Conservation (phyloP, 2,329 filamentous ascomycete species). For the Alternaria gaisen region DNA sequence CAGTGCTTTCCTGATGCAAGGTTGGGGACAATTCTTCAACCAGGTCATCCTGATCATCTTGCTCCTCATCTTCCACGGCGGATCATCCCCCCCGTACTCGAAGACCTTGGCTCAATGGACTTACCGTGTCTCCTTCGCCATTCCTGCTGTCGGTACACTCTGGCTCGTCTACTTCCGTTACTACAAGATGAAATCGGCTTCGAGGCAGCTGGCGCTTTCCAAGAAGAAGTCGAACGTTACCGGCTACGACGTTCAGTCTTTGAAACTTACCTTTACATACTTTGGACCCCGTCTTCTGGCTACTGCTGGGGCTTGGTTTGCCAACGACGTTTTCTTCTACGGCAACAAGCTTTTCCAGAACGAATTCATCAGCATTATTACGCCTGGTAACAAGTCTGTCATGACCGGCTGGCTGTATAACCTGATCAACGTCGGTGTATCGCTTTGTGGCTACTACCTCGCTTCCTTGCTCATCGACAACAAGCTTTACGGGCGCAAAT, state of each 20-base stretch:
- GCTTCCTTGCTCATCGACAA: slow-evolving; percentile 91
- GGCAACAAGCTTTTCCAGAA: slow-evolving; percentile 98
- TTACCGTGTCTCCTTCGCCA: slow-evolving; percentile 90
- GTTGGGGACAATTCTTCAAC: slow-evolving; percentile 96
- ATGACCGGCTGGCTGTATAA: slow-evolving; percentile 94
- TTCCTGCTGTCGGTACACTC: slow-evolving; percentile 87
- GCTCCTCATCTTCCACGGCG: slow-evolving; percentile 87
- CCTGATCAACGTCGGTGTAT: slow-evolving; percentile 87
- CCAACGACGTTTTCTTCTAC: slow-evolving; percentile 99
- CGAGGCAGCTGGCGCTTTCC: slow-evolving; percentile 79
- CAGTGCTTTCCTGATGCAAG: slow-evolving; percentile 96
- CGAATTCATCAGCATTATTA: slow-evolving; percentile 87
- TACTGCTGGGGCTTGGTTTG: slow-evolving; percentile 90
- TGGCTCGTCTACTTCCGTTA: slow-evolving; percentile 97
- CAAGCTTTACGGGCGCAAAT: slow-evolving; percentile 95
- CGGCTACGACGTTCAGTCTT: slow-evolving; percentile 87
- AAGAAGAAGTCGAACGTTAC: slow-evolving; percentile 90
- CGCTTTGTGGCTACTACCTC: slow-evolving; percentile 86
- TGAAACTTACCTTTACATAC: slow-evolving; percentile 79
- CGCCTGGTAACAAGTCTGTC: slow-evolving; percentile 72
- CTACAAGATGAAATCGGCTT: slow-evolving; percentile 91
- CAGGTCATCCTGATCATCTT: slow-evolving; percentile 88
- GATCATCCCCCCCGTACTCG: slow-evolving; percentile 77
- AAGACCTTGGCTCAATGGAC: slow-evolving; percentile 83
- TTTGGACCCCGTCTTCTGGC: slow-evolving; percentile 88